A percentile compares a stretch with the other conserved stretches of the same genome.
Conservation (phyloP, 176 grass and related monocot species). For the Musa itinerans region DNA sequence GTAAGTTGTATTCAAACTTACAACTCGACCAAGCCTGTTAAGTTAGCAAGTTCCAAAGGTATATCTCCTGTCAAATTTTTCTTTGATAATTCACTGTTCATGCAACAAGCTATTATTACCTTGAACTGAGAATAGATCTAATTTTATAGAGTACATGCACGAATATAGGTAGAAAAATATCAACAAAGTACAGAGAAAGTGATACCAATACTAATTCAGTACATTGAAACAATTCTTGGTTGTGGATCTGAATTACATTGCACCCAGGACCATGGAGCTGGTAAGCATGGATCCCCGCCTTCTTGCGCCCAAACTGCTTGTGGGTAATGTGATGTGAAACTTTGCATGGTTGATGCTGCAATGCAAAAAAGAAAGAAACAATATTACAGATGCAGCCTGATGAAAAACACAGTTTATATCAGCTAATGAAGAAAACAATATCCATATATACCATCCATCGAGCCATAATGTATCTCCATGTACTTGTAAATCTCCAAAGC, state of each 20-base stretch:
- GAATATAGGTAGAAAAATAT: too few relatives aligned
- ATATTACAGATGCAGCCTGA: background rate
- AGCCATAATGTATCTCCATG: conserved; percentile 55
- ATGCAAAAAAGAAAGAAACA: background rate
- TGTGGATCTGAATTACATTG: conserved; percentile 62
- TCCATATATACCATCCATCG: conserved; percentile 47
- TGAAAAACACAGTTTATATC: too few relatives aligned
- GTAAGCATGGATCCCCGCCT: conserved; percentile 85
- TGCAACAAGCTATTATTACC: too few relatives aligned
- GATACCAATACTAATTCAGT: conserved; percentile 10
- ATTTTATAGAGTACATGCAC: too few relatives aligned
- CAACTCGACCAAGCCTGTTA: conserved; percentile 64
- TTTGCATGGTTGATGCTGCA: conserved; percentile 55
- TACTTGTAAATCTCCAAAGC: conserved; percentile 91
- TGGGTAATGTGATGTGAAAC: conserved; percentile 40
- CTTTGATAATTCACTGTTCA: conserved; percentile 40
- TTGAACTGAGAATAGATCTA: too few relatives aligned
- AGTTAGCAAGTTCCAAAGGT: conserved; percentile 61
- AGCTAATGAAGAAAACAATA: background rate
- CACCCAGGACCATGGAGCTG: conserved; percentile 83
- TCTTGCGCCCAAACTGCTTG: conserved; percentile 61
- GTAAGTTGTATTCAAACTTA: conserved; percentile 33
- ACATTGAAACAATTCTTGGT: conserved; percentile 66
- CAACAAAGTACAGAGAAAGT: too few relatives aligned
- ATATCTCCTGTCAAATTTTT: conserved; percentile 81